Conservation (phyloP, 1,284 basidiomycete genomes). For the Apiotrichum mycotoxinovorans region DNA sequence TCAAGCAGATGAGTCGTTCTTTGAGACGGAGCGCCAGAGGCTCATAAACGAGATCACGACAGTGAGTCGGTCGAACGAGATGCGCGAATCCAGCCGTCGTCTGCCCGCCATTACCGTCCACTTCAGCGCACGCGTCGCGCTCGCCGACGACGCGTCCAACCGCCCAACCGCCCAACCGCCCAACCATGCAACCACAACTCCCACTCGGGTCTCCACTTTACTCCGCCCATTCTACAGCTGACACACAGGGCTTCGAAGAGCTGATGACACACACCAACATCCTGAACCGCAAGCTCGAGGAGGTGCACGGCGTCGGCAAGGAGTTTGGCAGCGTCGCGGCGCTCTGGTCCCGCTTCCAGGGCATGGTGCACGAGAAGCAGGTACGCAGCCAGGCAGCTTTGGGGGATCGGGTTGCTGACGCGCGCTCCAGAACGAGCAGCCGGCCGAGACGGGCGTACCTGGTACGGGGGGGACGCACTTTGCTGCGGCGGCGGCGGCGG, state of each 20-base stretch:
- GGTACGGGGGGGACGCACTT: constrained; percentile 45
- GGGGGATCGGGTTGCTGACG: not conserved
- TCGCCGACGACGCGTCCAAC: too few relatives aligned
- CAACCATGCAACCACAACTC: too few relatives aligned
- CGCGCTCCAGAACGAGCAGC: constrained; percentile 10
- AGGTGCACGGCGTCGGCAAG: constrained; percentile 83
- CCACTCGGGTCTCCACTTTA: not conserved
- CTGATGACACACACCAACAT: constrained; percentile 78
- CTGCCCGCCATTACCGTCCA: too few relatives aligned
- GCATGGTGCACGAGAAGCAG: constrained; percentile 42
- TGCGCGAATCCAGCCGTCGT: too few relatives aligned
- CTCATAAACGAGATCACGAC: constrained; percentile 47
- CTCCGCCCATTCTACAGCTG: constrained; percentile 9
- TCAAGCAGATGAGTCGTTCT: constrained; percentile 30
- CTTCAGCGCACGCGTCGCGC: too few relatives aligned
- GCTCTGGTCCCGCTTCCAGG: constrained; percentile 63
- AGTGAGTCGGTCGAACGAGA: constrained; percentile 26
- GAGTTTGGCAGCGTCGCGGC: constrained; percentile 87
- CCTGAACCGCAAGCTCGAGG: constrained; percentile 88
- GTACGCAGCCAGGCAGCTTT: constrained; percentile 17
- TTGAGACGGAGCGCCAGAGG: constrained; percentile 46
- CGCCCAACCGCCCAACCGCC: too few relatives aligned
- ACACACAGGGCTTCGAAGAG: constrained; percentile 77
- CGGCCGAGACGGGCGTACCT: constrained; percentile 40
- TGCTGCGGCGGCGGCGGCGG: too few relatives aligned